Base-by-base conservation (phyloP, 2,329 filamentous ascomycete genomes). In the Anthostomella pinea region DNA sequence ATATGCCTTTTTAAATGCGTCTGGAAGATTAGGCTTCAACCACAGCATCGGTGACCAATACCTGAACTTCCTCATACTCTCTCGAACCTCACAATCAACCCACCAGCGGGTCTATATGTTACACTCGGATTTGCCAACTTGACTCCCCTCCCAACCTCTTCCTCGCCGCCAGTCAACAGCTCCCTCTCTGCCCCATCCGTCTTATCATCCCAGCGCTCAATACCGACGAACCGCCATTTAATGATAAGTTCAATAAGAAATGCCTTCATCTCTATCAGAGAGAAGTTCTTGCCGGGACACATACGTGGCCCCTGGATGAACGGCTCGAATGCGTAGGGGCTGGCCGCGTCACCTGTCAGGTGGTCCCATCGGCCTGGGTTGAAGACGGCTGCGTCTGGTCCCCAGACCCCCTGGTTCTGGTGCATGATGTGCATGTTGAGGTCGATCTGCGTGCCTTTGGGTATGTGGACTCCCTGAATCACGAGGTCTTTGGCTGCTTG, bases 271-370 rank as follows among this genome's bases (percentile, higher is more conserved):
- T 51, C 35, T 10, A 41, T 29, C 3, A 50, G n/a, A 6, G 56
- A 44, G 24, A 58, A 53, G 25, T 42, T 38, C 15, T 49, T 48
- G 0, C 53, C 57, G 8, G 49, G 47, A 30, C 56, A 60, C 8
- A 47, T 52, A 3, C 56, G 48, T 17, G 57, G 55, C 3, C 55
- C 56, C 14, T 54, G 45, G 17, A 45, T 35, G 35, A 58, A 59
- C n/a, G 51, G 35, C 28, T 54, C 40, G 32, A 51, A 53, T 2
- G 53, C 54, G 34, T 50, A 54, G 1, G 50, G 45, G 79, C 37
- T 43, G 5, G 43, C 33, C 0, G 43, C 45, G 8, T 39, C 41
- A 11, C 39, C 45, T 4, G 31, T 30, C 3, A 51, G 31, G 2
- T 8, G 17, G 16, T 49, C 43, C 54, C 54, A 58, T 11, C 56